These are phyloP conservation scores for Hirschfeldia incana DNA, from an alignment of 345 rosid species.

Conservation along the genomic window DNA sequence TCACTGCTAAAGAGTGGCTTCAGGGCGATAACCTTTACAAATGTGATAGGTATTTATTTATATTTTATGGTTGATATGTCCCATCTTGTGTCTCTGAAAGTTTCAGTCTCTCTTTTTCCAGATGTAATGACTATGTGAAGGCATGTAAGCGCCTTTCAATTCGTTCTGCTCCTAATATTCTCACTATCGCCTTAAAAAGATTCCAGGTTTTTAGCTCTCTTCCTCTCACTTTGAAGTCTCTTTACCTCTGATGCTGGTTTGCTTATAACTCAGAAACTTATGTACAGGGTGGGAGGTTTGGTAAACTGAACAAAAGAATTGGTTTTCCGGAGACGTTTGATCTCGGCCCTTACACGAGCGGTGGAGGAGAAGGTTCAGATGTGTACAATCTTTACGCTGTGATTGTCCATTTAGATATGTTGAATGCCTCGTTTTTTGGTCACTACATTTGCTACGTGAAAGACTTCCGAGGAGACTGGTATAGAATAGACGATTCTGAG, in stretches of 20 bases:
- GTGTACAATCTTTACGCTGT: constrained; percentile 87
- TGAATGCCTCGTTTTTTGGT: constrained; percentile 94
- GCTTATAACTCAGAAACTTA: constrained; percentile 23
- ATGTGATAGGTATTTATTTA: constrained; percentile 73
- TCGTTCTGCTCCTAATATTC: constrained; percentile 79
- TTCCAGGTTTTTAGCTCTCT: constrained; percentile 60
- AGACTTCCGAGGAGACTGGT: constrained; percentile 87
- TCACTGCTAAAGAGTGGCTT: constrained; percentile 82
- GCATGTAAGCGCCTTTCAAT: constrained; percentile 93
- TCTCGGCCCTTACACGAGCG: constrained; percentile 86
- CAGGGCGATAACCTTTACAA: constrained; percentile 92
- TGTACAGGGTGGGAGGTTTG: constrained; percentile 91
- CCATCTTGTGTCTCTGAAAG: neutral
- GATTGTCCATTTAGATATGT: constrained; percentile 92
- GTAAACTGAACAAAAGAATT: constrained; percentile 96
- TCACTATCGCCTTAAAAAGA: constrained; percentile 91
- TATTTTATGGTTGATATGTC: constrained; percentile 6
- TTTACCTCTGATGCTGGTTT: neutral
- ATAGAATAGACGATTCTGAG: constrained; percentile 83
- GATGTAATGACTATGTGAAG: constrained; percentile 92
- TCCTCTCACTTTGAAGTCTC: neutral
- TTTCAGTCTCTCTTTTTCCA: constrained; percentile 24
- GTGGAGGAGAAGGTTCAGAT: constrained; percentile 66
- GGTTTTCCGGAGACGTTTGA: constrained; percentile 80
- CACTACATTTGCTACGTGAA: constrained; percentile 90